A percentile compares a stretch with the other conserved stretches of the same genome.
Evolutionary conservation across 2,329 filamentous ascomycete species (phyloP).

Genomic region (Exophiala mesophila): DNA sequence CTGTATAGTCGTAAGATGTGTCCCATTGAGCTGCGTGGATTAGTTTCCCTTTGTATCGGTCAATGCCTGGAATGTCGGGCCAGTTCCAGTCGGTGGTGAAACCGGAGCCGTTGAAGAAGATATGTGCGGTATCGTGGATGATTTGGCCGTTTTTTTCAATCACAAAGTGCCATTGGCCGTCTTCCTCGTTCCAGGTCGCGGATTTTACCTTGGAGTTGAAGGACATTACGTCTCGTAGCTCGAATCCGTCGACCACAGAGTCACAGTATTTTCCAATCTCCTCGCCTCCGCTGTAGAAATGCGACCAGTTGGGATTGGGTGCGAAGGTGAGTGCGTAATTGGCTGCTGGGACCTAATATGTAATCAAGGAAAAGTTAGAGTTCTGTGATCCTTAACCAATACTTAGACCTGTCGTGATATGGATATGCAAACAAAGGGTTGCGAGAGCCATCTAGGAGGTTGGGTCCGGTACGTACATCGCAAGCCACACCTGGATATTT

Average conservation of each 20-base stretch:
- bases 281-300: constrained; percentile 23
- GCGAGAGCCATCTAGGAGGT: no score
- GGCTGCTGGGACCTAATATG: no score
- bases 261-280: constrained; percentile 30
- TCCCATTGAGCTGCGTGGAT: constrained; percentile 31
- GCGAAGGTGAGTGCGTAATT: constrained; percentile 38
- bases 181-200: constrained; percentile 35
- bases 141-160: background rate
- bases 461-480: no score
- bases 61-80: constrained; percentile 26
- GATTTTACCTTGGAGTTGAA: constrained; percentile 33
- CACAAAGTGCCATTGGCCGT: constrained; percentile 33
- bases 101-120: constrained; percentile 23
- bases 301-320: constrained; percentile 25
- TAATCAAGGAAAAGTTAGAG: no score
- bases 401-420: no score
- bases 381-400: no score
- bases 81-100: constrained; percentile 26
- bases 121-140: background rate
- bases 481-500: no score
- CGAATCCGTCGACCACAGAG: background rate
- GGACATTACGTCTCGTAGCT: constrained; percentile 28
- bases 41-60: constrained; percentile 26
- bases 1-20: constrained; percentile 44
- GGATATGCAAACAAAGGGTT: no score